Evolutionary conservation across 176 grass and related monocot genomes (phyloP), one percentile per base, ranked within the genome.

Genomic region (Puccinellia tenuiflora): DNA sequence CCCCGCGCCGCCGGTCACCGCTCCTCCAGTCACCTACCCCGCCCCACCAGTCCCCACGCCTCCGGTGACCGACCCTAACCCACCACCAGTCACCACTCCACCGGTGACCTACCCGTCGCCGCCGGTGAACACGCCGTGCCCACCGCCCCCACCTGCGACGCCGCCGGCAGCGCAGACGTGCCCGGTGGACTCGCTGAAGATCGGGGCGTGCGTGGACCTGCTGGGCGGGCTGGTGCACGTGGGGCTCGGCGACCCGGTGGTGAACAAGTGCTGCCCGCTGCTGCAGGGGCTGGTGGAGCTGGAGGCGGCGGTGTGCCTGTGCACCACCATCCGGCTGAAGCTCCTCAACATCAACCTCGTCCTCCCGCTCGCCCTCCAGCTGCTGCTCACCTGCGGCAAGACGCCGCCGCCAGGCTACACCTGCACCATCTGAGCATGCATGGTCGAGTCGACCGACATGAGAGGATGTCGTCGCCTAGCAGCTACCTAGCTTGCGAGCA

Each of bases 381-480:
- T 99, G 50, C 93, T 99, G 40, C 63, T 99, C 87, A 99, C 96
- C 84, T 99, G 96, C 51, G 96, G 96, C 82, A 96, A 99, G 88
- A 15, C 83, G 15, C 93, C 93, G 5, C 96, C 96, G 0, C 89
- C 91, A 7, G 89, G 96, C n/a, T 99, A 92, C 91, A 99, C 87
- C 30, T 99, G 96, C 84, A 25, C 85, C 83, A 3, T 97, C 86
- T 99, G 50, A 47, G 60, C 11, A 55, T 0, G 16, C 21, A 46
- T 39, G 9, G 13, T 42, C 8, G 8, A 76, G 3, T 29, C 52
- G 2, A 4, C 11, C 16, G 71, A 91, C 89, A 91, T 91, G 89
- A 91, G 92, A 87, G 92, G 87, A 89, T 94, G 92, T 92, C 86
- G 9, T 16, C 77, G 46, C 21, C 60, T 43, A 8, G 21, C n/a